Base-by-base conservation (phyloP, 176 grass and related monocot genomes). In the Musa schizocarpa region DNA sequence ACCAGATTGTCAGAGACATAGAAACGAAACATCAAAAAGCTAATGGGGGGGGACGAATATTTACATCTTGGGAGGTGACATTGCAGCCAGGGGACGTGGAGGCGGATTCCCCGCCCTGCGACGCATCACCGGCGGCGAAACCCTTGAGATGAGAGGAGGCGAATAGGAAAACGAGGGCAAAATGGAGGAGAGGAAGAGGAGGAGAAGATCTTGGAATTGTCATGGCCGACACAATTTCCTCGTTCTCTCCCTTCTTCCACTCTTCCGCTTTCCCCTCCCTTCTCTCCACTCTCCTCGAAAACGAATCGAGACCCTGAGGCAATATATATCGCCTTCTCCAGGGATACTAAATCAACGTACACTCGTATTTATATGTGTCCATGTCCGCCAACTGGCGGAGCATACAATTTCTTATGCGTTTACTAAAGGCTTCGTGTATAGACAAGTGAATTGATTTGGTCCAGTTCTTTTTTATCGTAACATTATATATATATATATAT, bases 31-130 rank as follows among this genome's bases (percentile, higher is more conserved):
- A 19, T 13, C 4, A 73, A 14, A n/a, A 59, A 59, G 16, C 57
- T n/a, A 8, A 8, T 59, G 1, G 57, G 5, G 11, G 13, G 5
- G 20, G 13, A 23, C 2, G 13, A 78, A 64, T 74, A 79, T 58
- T 17, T 66, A 92, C 90, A 82, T 86, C 83, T 54, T 88, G 82
- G 54, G 87, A 88, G 22, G 82, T 53, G 59, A 87, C 91, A 24
- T 74, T 79, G 85, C 92, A 96, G 68, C 82, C 86, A 69, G 86
- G 86, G 67, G 88, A 87, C 73, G 77, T 89, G 81, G 88, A 81
- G 70, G 83, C 79, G 14, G n/a, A 29, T 26, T 83, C 84, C 13
- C 88, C 83, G 56, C 80, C 79, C 76, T 82, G 77, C n/a, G 81
- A 84, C 10, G 71, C 65, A 29, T 71, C 84, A 19, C 58, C 73